Conservation (phyloP, 139 green algal species). For the Volvox reticuliferus region DNA sequence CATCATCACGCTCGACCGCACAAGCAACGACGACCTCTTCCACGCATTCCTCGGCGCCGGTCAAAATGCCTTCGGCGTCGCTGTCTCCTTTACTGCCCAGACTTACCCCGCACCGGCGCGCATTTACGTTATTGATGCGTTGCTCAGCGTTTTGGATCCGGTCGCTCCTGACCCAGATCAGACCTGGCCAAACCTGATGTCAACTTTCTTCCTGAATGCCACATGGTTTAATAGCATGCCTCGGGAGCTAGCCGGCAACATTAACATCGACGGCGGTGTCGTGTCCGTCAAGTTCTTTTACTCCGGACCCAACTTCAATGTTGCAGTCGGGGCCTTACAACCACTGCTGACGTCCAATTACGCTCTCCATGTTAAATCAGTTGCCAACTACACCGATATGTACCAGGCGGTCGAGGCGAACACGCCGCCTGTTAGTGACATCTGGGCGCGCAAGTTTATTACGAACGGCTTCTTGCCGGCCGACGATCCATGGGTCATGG, state of each 20-base stretch:
- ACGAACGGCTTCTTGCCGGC: slow-evolving; percentile 9
- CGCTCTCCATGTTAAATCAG: background rate
- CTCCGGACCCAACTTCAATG: background rate
- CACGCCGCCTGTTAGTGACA: background rate
- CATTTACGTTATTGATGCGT: background rate
- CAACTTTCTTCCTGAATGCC: background rate
- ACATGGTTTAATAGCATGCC: background rate
- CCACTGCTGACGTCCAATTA: background rate
- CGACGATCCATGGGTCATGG: background rate
- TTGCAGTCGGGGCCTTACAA: background rate
- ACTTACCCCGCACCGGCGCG: slow-evolving; percentile 23
- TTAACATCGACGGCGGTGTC: background rate
- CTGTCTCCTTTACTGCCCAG: background rate
- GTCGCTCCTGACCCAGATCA: background rate
- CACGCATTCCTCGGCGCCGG: slow-evolving; percentile 28
- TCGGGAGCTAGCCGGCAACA: background rate
- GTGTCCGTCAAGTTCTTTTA: background rate
- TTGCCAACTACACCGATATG: background rate
- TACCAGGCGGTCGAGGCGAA: background rate
- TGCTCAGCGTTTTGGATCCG: background rate
- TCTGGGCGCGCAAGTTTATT: slow-evolving; percentile 18
- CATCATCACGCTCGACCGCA: background rate
- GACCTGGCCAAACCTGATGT: background rate
- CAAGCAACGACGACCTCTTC: slow-evolving; percentile 8
- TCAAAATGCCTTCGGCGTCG: slow-evolving; percentile 4